Percentiles rank a stretch among this genome's conserved stretches.
phyloP scores from a whole-genome alignment of 768 basidiomycete genomes.

The Terana coerulea region DNA sequence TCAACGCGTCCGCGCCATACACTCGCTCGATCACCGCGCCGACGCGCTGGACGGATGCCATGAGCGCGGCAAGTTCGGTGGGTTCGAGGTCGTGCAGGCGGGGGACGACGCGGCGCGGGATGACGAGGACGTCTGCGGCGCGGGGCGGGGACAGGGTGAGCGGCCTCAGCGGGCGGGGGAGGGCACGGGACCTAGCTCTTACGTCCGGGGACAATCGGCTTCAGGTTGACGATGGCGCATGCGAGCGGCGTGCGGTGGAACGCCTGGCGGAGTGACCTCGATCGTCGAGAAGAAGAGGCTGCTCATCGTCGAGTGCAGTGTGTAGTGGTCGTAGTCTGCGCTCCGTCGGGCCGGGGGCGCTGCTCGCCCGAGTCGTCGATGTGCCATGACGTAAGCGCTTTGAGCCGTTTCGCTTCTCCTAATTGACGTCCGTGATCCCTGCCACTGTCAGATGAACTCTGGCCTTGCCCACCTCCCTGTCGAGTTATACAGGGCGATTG shows the following conservation, averaged over 20 bases:
- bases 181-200: slow-evolving; percentile 10
- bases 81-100: slow-evolving; percentile 44
- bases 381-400: neutral
- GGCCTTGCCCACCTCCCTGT: slow-evolving; percentile 41
- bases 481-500: slow-evolving; percentile 62
- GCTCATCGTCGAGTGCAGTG: slow-evolving; percentile 18
- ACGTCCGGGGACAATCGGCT: slow-evolving; percentile 94
- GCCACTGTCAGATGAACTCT: neutral
- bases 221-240: slow-evolving; percentile 91
- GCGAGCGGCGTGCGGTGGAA: slow-evolving; percentile 70
- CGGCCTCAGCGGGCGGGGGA: neutral
- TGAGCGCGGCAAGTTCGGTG: slow-evolving; percentile 74
- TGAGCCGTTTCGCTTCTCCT: too few species aligned
- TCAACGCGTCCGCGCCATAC: slow-evolving; percentile 80
- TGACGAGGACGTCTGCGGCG: slow-evolving; percentile 49
- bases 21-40: slow-evolving; percentile 76
- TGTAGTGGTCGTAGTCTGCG: neutral
- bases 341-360: neutral
- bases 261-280: slow-evolving; percentile 70
- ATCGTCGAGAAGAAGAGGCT: slow-evolving; percentile 69
- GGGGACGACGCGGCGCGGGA: slow-evolving; percentile 46
- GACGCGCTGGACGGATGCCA: slow-evolving; percentile 74
- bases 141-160: neutral
- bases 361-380: too few species aligned
- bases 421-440: too few species aligned